Percentiles rank a stretch among this genome's conserved stretches.
phyloP scores from a whole-genome alignment of 495 filamentous ascomycete species.

The Penicillium bovifimosum region DNA sequence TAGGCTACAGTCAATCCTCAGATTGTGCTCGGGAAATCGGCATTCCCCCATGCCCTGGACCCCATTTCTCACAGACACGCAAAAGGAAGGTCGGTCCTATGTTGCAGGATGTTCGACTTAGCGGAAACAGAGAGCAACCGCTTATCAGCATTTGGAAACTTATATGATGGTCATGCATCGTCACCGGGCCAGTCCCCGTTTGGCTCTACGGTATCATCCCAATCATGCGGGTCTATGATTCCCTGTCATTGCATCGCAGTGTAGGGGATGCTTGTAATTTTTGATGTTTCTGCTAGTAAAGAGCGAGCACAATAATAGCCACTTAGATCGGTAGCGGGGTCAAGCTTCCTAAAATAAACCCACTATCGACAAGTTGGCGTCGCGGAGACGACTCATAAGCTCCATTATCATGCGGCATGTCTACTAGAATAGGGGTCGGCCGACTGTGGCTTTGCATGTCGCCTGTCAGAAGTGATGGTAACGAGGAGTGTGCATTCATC shows the following conservation, averaged over 20 bases:
- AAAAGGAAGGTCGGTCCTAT: too few species aligned
- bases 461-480: not conserved
- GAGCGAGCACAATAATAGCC: not conserved
- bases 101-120: too few species aligned
- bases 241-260: not conserved
- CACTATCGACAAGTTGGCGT: not conserved
- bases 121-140: too few species aligned
- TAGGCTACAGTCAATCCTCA: not conserved
- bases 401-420: not conserved
- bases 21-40: not conserved
- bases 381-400: not conserved
- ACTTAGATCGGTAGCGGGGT: not conserved
- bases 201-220: too few species aligned
- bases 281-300: not conserved
- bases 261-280: not conserved
- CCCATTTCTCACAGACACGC: too few species aligned
- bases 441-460: not conserved
- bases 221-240: too few species aligned
- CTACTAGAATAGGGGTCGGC: not conserved
- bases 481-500: not conserved
- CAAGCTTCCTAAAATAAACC: conserved; percentile 1
- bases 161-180: too few species aligned
- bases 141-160: not conserved
- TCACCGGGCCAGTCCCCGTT: too few species aligned
- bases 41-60: not conserved